Percentiles rank a stretch among this genome's conserved stretches.
These are phyloP conservation scores for Coniochaeta sp. DNA, from an alignment of 2,329 filamentous ascomycete genomes.

Conservation along the genomic window DNA sequence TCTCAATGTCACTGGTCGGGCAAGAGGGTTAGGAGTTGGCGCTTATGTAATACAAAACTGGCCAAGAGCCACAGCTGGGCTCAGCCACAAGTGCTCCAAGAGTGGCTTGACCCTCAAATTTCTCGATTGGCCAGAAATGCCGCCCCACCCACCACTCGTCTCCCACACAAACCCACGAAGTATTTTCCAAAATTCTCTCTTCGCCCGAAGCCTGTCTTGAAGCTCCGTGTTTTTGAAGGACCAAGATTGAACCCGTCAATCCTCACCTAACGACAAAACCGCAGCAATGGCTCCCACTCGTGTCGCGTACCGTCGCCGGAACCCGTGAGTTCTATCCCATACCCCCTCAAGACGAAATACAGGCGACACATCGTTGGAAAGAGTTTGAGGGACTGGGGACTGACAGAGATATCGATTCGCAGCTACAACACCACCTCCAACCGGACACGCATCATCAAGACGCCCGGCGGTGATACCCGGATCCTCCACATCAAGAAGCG, in stretches of 20 bases:
- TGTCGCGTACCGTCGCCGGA: constrained; percentile 68
- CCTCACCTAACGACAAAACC: constrained; percentile 24
- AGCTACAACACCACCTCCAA: constrained; percentile 99
- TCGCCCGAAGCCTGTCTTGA: too few relatives aligned
- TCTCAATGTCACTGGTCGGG: too few relatives aligned
- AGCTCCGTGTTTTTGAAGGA: constrained; percentile 1
- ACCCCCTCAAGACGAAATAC: not conserved
- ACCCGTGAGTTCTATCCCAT: constrained; percentile 65
- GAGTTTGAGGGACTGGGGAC: too few relatives aligned
- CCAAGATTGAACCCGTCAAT: constrained; percentile 3
- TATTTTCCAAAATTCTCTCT: too few relatives aligned
- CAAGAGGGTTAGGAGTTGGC: too few relatives aligned
- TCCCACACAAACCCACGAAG: too few relatives aligned
- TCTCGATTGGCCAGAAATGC: too few relatives aligned
- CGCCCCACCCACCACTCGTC: too few relatives aligned
- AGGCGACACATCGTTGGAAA: not conserved
- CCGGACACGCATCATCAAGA: constrained; percentile 93
- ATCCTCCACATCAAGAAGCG: constrained; percentile 99
- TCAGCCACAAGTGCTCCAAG: too few relatives aligned
- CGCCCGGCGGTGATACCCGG: constrained; percentile 90
- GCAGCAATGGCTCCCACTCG: constrained; percentile 53
- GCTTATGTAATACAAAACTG: too few relatives aligned
- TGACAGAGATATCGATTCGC: constrained; percentile 14
- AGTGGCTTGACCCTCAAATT: too few relatives aligned
- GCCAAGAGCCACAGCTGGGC: too few relatives aligned